Percentiles rank a stretch among this genome's conserved stretches.
Evolutionary conservation across 805 yeast species (phyloP).

Genomic region (Candida hungchunana): DNA sequence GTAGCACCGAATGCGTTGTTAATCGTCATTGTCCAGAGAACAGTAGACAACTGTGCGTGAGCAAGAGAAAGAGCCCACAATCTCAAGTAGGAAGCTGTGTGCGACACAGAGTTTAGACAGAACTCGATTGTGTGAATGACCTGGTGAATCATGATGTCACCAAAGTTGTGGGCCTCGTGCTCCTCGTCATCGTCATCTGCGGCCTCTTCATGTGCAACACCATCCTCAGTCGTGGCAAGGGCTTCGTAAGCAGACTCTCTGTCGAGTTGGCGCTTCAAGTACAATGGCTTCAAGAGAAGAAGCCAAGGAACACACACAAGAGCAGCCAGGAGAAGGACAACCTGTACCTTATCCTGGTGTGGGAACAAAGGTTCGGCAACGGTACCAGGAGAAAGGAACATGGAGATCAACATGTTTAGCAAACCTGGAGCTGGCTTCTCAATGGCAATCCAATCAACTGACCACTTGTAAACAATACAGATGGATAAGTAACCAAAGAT

Average conservation of each 20-base stretch:
- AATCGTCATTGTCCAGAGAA: conserved; percentile 94
- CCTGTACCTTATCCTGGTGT: conserved; percentile 78
- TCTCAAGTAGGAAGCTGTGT: conserved; percentile 94
- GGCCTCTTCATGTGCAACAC: conserved; percentile 1
- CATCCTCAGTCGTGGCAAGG: conserved; percentile 32
- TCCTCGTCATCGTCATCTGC: conserved; percentile 12
- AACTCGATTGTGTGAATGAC: conserved; percentile 97
- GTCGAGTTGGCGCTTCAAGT: conserved; percentile 51
- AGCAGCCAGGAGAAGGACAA: conserved; percentile 69
- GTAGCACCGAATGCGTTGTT: conserved; percentile 62
- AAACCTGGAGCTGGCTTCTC: conserved; percentile 85
- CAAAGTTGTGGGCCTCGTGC: conserved; percentile 61
- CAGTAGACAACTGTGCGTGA: conserved; percentile 93
- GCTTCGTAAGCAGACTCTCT: conserved; percentile 27
- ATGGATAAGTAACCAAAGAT: conserved; percentile 90
- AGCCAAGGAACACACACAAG: conserved; percentile 91
- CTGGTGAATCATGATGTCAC: conserved; percentile 94
- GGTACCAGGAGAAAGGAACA: conserved; percentile 92
- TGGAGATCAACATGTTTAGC: conserved; percentile 89
- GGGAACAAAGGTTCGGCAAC: conserved; percentile 75
- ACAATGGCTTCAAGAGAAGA: conserved; percentile 68
- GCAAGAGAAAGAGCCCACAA: conserved; percentile 97
- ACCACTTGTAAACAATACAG: conserved; percentile 90
- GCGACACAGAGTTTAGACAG: conserved; percentile 96
- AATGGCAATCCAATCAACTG: conserved; percentile 80